Percentiles rank a stretch among this genome's conserved stretches.
These are phyloP conservation scores for Candolleomyces aberdarensis DNA, from an alignment of 768 basidiomycete species.

Conservation along the genomic window DNA sequence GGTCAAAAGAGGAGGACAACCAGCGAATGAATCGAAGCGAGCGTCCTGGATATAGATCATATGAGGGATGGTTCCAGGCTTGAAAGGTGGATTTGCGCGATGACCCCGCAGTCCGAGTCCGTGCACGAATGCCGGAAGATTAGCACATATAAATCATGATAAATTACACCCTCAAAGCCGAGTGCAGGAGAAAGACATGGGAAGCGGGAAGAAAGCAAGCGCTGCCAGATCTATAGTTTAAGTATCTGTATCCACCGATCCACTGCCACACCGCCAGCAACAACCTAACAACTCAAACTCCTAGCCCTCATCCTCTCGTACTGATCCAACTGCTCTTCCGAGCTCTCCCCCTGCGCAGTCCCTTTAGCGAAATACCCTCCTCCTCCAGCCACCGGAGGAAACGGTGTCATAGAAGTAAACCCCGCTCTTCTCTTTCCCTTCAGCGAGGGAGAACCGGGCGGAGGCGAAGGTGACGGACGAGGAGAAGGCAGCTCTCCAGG, in stretches of 20 bases:
- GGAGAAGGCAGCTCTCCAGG: constrained; percentile 12
- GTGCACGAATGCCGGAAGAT: too few species aligned
- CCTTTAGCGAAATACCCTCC: constrained; percentile 4
- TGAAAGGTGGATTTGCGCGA: too few species aligned
- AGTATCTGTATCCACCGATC: background rate
- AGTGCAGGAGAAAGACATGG: too few species aligned
- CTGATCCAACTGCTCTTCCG: background rate
- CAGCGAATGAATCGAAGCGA: too few species aligned
- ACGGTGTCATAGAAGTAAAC: background rate
- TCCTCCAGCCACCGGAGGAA: background rate
- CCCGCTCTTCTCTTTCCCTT: background rate
- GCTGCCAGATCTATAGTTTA: too few species aligned
- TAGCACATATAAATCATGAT: too few species aligned
- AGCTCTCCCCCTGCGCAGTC: background rate
- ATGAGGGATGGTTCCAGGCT: too few species aligned
- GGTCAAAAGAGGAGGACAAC: too few species aligned
- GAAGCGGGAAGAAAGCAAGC: too few species aligned
- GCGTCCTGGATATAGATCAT: too few species aligned
- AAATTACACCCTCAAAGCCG: too few species aligned
- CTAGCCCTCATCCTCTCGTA: background rate
- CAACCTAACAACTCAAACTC: constrained; percentile 6
- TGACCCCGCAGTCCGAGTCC: too few species aligned
- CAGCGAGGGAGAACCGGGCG: background rate
- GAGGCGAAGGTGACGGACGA: constrained; percentile 7
- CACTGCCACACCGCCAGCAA: background rate